Evolutionary conservation across 2,329 filamentous ascomycete species (phyloP).

Genomic region (Grosmannia serpens): DNA sequence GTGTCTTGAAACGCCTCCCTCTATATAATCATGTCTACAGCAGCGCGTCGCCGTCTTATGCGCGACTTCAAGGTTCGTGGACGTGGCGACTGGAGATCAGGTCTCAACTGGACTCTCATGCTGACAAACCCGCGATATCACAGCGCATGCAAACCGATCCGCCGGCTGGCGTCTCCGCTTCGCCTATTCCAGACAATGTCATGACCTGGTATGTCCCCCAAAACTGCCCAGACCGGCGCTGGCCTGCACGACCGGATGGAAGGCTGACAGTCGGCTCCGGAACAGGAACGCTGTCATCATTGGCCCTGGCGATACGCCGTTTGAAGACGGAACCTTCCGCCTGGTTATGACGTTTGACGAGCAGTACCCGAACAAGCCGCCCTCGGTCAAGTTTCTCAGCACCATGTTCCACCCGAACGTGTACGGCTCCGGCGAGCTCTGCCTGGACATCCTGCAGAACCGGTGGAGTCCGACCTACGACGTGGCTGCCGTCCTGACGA

Average conservation of each 20-base stretch:
- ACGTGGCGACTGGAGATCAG: background rate
- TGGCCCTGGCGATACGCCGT: conserved; percentile 89
- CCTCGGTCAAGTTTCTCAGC: conserved; percentile 95
- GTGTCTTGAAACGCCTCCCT: background rate
- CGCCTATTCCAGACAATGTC: conserved; percentile 89
- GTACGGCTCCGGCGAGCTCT: conserved; percentile 92
- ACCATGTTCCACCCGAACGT: conserved; percentile 99
- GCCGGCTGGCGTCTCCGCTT: conserved; percentile 91
- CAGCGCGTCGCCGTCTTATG: conserved; percentile 92
- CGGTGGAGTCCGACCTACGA: conserved; percentile 98
- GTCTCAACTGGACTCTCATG: background rate
- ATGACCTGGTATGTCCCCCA: conserved; percentile 69
- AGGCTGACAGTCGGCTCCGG: background rate
- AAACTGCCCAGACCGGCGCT: too few relatives aligned
- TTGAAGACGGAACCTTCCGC: conserved; percentile 95
- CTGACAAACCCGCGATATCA: conserved; percentile 7
- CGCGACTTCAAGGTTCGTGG: conserved; percentile 85
- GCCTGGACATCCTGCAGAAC: conserved; percentile 93
- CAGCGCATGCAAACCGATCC: conserved; percentile 99
- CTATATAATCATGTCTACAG: conserved; percentile 58
- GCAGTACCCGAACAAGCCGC: conserved; percentile 96
- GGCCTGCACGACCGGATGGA: background rate
- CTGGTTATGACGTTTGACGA: conserved; percentile 99
- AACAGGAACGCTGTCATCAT: conserved; percentile 96
- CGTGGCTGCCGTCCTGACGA: conserved; percentile 91